phyloP scores from a whole-genome alignment of 768 basidiomycete species.

The Paxillus rubicundulus region DNA sequence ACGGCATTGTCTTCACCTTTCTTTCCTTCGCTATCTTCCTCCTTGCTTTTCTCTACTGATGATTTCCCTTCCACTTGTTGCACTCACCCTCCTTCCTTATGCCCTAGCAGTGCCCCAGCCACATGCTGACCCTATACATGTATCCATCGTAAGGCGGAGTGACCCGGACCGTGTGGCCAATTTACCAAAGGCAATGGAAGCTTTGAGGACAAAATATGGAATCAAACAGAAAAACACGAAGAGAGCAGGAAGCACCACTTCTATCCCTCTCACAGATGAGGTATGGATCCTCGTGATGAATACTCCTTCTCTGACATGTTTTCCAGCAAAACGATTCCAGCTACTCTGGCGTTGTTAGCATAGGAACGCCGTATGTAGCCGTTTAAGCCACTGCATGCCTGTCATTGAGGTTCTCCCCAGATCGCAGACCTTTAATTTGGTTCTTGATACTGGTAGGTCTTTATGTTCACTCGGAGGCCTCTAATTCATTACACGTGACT shows the following conservation, averaged over 20 bases:
- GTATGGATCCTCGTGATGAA: too few species aligned
- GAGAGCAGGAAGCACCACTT: conserved; percentile 36
- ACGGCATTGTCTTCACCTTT: background rate
- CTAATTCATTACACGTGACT: too few species aligned
- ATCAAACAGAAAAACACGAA: conserved; percentile 15
- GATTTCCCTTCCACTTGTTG: conserved; percentile 27
- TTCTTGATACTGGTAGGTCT: too few species aligned
- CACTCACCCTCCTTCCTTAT: conserved; percentile 28
- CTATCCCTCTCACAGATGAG: too few species aligned
- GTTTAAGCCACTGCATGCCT: too few species aligned
- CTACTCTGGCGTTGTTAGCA: conserved; percentile 52
- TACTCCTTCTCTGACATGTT: too few species aligned
- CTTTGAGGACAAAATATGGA: conserved; percentile 51
- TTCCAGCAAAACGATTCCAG: conserved; percentile 50
- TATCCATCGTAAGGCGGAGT: conserved; percentile 43
- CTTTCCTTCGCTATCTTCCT: background rate
- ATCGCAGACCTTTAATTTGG: too few species aligned
- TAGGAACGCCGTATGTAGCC: too few species aligned
- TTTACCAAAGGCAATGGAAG: conserved; percentile 39
- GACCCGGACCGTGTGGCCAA: conserved; percentile 30
- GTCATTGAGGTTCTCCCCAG: too few species aligned
- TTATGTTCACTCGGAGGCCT: too few species aligned
- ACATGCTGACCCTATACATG: conserved; percentile 42
- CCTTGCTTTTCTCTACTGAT: background rate
- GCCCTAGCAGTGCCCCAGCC: conserved; percentile 28